Evolutionary conservation across 192 early-diverging fungal species (phyloP), one percentile per base, ranked within the genome.

Genomic region (Obelidium mucronatum): DNA sequence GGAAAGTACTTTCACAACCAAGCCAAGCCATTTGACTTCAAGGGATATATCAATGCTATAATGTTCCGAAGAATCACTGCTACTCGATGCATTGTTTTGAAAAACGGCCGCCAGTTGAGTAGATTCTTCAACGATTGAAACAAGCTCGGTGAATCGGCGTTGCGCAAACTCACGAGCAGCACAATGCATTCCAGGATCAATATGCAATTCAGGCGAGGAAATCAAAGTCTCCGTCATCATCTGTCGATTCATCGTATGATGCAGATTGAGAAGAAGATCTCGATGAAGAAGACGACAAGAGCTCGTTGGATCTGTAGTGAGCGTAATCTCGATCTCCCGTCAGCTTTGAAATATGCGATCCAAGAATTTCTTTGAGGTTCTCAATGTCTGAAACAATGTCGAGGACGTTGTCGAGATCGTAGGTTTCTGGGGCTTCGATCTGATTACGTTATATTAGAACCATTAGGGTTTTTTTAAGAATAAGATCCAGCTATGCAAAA

Each of bases 11-110:
- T 74, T 74, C 72, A 74, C 37, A 15, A 74, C 58, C 31, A 74
- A 42, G 2, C 60, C 40, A 4, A 74, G 60, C 72, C 72, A 74
- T 48, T 74, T 74, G 28, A 74, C 40, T 74, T 74, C 72, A 28
- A 74, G 30, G 28, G 26, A 24, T 28, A 54, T 51, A 51, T 74
- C 48, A 40, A 74, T 74, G 30, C 59, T 62, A 33, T 74, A 74
- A 40, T 74, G 66, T 6, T 28, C 15, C 0, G 35, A 6, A 11
- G 28, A 24, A n/a, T n/a, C n/a, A n/a, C n/a, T n/a, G 8, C 15
- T 22, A 35, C 11, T 19, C 24, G 5, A 26, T 5, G 17, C 39
- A 44, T 5, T 40, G 17, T 8, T 39, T 26, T 34, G 28, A 62
- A 74, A 74, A 31, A 74, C 60, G n/a, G 72, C 72, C 0, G 26